These are phyloP conservation scores for Calocera viscosa DNA, from an alignment of 768 basidiomycete species.

Conservation along the genomic window DNA sequence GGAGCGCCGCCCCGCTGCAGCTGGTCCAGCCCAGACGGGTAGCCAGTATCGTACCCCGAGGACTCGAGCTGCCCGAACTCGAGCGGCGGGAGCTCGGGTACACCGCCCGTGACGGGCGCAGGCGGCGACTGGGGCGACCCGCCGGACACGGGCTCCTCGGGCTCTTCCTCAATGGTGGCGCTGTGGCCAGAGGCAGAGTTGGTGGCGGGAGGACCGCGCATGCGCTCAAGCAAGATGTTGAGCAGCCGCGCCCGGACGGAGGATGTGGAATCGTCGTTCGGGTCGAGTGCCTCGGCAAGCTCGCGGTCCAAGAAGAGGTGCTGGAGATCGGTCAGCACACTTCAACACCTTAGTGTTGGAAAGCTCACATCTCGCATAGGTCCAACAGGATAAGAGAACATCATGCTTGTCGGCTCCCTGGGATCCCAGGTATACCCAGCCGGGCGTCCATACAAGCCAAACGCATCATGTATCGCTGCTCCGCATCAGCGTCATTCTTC, in stretches of 20 bases:
- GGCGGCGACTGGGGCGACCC: background rate
- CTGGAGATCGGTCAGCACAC: conserved; percentile 31
- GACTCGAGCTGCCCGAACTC: background rate
- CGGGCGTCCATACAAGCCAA: conserved; percentile 80
- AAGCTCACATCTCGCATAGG: conserved; percentile 62
- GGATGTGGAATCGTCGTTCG: conserved; percentile 65
- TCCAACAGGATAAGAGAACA: conserved; percentile 91
- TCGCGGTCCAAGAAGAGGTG: conserved; percentile 81
- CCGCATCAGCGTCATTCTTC: background rate
- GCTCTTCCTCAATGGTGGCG: background rate
- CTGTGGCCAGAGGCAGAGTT: background rate
- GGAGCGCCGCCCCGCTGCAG: background rate
- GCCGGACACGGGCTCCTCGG: no score
- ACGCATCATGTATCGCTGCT: conserved; percentile 70
- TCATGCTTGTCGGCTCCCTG: conserved; percentile 63
- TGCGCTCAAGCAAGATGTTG: conserved; percentile 48
- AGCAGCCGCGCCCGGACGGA: conserved; percentile 49
- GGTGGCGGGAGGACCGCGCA: conserved; percentile 32
- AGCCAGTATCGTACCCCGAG: background rate
- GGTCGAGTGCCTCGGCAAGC: conserved; percentile 62
- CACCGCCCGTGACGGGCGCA: background rate
- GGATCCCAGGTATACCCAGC: conserved; percentile 82
- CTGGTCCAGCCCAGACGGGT: background rate
- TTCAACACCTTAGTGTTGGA: background rate
- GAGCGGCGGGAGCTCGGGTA: conserved; percentile 2